These are phyloP conservation scores for Gracilariopsis chorda DNA, from an alignment of 23 red algal species.

Conservation along the genomic window DNA sequence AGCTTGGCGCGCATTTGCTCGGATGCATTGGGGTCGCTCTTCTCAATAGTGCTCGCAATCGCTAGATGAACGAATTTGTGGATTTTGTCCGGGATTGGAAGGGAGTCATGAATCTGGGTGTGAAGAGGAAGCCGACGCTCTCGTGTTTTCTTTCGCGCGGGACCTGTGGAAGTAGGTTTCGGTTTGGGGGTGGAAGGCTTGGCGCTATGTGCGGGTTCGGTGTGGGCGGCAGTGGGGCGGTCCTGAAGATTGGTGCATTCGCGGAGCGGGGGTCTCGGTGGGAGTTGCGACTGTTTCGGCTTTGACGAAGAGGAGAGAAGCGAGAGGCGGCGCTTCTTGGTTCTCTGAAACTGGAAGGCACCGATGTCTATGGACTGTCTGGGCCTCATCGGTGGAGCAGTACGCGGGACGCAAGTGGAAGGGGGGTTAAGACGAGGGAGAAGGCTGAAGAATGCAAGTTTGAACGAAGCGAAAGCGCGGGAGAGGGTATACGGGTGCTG, in stretches of 20 bases:
- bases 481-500: too few species aligned
- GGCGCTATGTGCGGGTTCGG: too few species aligned
- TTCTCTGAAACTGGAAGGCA: background rate
- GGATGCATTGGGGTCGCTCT: background rate
- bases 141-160: too few species aligned
- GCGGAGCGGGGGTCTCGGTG: background rate
- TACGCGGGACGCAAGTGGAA: too few species aligned
- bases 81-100: background rate
- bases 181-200: too few species aligned
- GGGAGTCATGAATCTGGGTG: background rate
- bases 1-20: background rate
- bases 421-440: too few species aligned
- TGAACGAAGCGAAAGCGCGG: too few species aligned
- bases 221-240: too few species aligned
- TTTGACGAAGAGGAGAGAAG: background rate
- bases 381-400: conserved; percentile 7
- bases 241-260: background rate
- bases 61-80: background rate
- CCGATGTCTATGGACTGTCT: conserved; percentile 16
- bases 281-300: background rate
- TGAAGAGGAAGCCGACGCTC: too few species aligned
- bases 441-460: too few species aligned
- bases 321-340: background rate
- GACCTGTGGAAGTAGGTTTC: too few species aligned
- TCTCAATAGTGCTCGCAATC: background rate